Conservation (phyloP, 257 asterid species). For the Salvia miltiorrhiza region DNA sequence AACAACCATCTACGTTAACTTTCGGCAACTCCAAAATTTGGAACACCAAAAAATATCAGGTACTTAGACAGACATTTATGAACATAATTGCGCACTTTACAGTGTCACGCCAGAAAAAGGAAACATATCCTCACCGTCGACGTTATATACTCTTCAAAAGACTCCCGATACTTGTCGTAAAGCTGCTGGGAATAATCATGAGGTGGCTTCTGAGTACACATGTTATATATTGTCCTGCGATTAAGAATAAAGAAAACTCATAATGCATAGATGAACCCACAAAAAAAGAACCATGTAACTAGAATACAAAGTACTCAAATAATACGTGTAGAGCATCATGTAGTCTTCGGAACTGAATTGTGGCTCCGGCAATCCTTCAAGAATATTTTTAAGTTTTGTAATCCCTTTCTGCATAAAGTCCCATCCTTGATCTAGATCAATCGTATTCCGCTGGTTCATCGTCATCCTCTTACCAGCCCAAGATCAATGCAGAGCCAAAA, state of each 20-base stretch:
- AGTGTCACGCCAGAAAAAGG: background rate
- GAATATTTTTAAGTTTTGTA: slow-evolving; percentile 73
- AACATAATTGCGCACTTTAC: background rate
- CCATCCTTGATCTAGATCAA: slow-evolving; percentile 93
- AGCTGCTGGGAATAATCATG: slow-evolving; percentile 96
- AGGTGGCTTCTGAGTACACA: slow-evolving; percentile 98
- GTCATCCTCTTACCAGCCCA: slow-evolving; percentile 34
- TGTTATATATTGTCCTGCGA: slow-evolving; percentile 84
- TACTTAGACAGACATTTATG: background rate
- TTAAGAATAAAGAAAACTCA: slow-evolving; percentile 22
- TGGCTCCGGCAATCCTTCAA: slow-evolving; percentile 90
- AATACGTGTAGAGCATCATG: slow-evolving; percentile 94
- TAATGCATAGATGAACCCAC: background rate
- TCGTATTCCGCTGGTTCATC: slow-evolving; percentile 65
- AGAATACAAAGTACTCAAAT: background rate
- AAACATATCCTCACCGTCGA: slow-evolving; percentile 62
- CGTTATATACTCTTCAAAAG: slow-evolving; percentile 78
- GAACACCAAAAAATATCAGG: background rate
- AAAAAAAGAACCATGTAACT: background rate
- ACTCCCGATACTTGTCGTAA: slow-evolving; percentile 84
- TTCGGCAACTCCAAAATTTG: background rate
- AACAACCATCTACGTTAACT: slow-evolving; percentile 5
- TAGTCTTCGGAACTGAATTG: slow-evolving; percentile 91
- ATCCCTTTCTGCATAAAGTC: slow-evolving; percentile 86
- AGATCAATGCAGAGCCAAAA: slow-evolving; percentile 20